Evolutionary conservation across 768 basidiomycete genomes (phyloP), one percentile per base, ranked within the genome.

Genomic region (Mycena galopus): DNA sequence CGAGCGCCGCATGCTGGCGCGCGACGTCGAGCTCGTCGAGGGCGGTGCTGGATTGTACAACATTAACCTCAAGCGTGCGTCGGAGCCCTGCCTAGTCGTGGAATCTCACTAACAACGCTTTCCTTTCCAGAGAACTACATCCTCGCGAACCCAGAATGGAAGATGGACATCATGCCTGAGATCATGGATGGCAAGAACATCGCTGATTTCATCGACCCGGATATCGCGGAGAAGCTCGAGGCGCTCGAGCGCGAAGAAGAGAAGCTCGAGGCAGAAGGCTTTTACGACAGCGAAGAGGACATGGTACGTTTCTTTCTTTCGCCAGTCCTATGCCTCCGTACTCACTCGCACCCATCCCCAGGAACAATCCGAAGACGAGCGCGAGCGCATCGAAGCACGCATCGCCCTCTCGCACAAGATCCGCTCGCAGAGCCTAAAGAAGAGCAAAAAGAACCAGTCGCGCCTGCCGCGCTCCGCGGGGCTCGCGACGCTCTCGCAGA

Each of bases 111-210:
- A 60, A n/a, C 47, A 3, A 14, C 7, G 7, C 7, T 35, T 35
- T 35, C 30, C 30, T 72, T 55, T 75, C 58, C 84, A 98, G 97
- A 96, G 88, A 90, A 95, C 81, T 99, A 98, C 83, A 68, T 98
- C 30, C 91, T 99, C 69, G 87, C 91, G 27, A 92, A 98, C 79
- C 91, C 94, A 42, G 93, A 94, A 53, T 99, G 98, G 98, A 99
- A 98, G 86, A 86, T 91, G 84, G 98, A 99, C 79, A 87, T 90
- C 75, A 93, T 99, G n/a, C 98, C 98, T n/a, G 98, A 99, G 81
- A 95, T 99, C 78, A 92, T 96, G 92, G 92, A 98, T 76, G 98
- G 98, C 84, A 98, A 98, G 89, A 99, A 99, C 84, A 84, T 99
- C 63, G 97, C 97, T 27, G 98, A 99, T 86, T 99, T 99, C 73